These are phyloP conservation scores for Colletotrichum eleusines DNA, from an alignment of 2,329 filamentous ascomycete species.

Conservation along the genomic window DNA sequence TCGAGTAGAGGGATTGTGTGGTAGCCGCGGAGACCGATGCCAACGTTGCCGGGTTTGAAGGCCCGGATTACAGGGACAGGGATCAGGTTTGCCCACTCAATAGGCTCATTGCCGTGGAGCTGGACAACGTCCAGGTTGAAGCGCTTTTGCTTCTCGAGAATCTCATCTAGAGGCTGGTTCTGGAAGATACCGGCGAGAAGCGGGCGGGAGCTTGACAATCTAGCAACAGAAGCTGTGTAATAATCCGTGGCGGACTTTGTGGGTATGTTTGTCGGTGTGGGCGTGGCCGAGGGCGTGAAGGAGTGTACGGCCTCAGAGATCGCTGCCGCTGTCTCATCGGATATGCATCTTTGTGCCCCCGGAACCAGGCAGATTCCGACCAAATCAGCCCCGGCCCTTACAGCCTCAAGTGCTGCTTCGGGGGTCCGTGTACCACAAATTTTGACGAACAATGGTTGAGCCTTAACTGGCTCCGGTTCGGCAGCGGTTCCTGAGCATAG, in stretches of 20 bases:
- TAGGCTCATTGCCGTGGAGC: conserved; percentile 89
- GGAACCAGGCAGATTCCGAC: conserved; percentile 93
- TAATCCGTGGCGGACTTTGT: conserved; percentile 68
- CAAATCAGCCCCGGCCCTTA: conserved; percentile 89
- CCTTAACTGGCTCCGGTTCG: conserved; percentile 50
- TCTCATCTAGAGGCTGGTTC: conserved; percentile 86
- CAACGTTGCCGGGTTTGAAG: conserved; percentile 82
- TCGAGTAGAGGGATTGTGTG: conserved; percentile 89
- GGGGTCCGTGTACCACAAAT: conserved; percentile 92
- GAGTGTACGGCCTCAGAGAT: conserved; percentile 85
- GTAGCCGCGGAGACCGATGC: conserved; percentile 80
- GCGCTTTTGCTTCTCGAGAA: conserved; percentile 81
- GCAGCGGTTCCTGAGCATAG: conserved; percentile 74
- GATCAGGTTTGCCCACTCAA: conserved; percentile 91
- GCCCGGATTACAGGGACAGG: conserved; percentile 91
- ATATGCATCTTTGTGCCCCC: conserved; percentile 82
- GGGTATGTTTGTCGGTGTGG: conserved; percentile 48
- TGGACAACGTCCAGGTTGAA: conserved; percentile 90
- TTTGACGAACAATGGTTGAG: conserved; percentile 79
- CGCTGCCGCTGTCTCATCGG: conserved; percentile 79
- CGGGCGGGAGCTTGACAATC: conserved; percentile 69
- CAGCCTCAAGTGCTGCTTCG: conserved; percentile 83
- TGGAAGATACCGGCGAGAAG: conserved; percentile 94
- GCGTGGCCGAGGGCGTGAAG: conserved; percentile 64
- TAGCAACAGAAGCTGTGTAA: conserved; percentile 69